Evolutionary conservation across 768 basidiomycete genomes (phyloP).

Genomic region (Tylopilus intermedius): DNA sequence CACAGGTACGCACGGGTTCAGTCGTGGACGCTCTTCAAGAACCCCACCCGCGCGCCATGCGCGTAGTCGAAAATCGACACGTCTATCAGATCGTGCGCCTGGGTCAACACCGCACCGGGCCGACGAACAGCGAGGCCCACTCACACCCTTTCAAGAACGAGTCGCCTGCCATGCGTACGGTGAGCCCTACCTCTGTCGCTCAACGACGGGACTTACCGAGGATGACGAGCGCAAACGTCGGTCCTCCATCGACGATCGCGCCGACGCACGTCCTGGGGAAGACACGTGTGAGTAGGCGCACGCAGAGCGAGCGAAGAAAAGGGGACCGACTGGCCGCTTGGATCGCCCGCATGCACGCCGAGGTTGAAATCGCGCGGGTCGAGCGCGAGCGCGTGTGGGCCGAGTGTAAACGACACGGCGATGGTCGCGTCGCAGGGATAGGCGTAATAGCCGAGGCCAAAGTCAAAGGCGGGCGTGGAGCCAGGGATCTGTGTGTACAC

Average conservation of each 20-base stretch:
- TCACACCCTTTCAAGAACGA: slow-evolving; percentile 65
- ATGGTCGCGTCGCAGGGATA: slow-evolving; percentile 44
- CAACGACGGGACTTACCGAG: slow-evolving; percentile 15
- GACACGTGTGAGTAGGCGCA: background rate
- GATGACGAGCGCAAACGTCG: slow-evolving; percentile 5
- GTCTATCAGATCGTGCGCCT: slow-evolving; percentile 35
- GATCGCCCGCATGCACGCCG: slow-evolving; percentile 34
- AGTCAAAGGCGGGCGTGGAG: slow-evolving; percentile 36
- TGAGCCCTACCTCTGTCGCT: background rate
- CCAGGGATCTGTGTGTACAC: slow-evolving; percentile 44
- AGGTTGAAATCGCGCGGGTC: slow-evolving; percentile 52
- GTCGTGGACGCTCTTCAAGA: slow-evolving; percentile 47
- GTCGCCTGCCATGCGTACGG: slow-evolving; percentile 35
- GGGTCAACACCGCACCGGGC: too few species aligned
- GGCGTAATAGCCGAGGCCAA: slow-evolving; percentile 48
- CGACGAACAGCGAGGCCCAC: slow-evolving; percentile 9
- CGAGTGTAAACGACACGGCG: slow-evolving; percentile 43
- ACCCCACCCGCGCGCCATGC: slow-evolving; percentile 50
- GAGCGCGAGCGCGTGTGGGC: slow-evolving; percentile 37
- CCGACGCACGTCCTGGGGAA: slow-evolving; percentile 49
- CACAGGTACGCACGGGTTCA: background rate
- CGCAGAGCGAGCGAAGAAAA: background rate
- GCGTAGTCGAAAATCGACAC: slow-evolving; percentile 60
- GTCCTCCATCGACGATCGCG: slow-evolving; percentile 42
- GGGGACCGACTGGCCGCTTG: slow-evolving; percentile 24